phyloP scores from a whole-genome alignment of 495 filamentous ascomycete species.

The Aspergillus panamensis region DNA sequence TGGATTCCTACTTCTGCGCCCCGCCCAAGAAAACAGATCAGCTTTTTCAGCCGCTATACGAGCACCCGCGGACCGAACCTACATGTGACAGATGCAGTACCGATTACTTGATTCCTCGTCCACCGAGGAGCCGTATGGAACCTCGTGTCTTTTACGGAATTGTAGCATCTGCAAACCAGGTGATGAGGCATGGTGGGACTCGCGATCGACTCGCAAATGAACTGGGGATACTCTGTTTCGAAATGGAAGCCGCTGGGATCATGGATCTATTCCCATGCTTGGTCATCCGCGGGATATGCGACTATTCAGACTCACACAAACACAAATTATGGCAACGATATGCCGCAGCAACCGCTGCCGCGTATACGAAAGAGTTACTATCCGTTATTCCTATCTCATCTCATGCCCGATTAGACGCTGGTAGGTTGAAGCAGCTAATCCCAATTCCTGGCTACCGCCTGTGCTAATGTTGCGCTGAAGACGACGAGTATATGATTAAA shows the following conservation, averaged over 20 bases:
- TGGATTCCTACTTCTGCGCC: too few species aligned
- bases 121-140: neutral
- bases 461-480: neutral
- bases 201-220: neutral
- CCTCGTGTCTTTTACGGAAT: neutral
- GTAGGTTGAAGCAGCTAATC: neutral
- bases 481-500: neutral
- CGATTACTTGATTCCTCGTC: too few species aligned
- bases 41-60: too few species aligned
- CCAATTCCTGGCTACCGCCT: neutral
- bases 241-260: slow-evolving; percentile 1
- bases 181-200: neutral
- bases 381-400: neutral
- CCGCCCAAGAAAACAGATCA: too few species aligned
- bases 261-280: slow-evolving; percentile 5
- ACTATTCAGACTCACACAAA: slow-evolving; percentile 17
- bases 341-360: slow-evolving; percentile 1
- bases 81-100: too few species aligned
- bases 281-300: slow-evolving; percentile 8
- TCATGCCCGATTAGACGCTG: too few species aligned
- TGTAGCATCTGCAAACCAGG: slow-evolving; percentile 1
- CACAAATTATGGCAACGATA: slow-evolving; percentile 8
- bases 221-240: neutral
- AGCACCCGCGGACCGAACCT: too few species aligned
- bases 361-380: neutral